Base-by-base conservation (phyloP, 108 stramenopile species). In the Schizochytrium sp. region DNA sequence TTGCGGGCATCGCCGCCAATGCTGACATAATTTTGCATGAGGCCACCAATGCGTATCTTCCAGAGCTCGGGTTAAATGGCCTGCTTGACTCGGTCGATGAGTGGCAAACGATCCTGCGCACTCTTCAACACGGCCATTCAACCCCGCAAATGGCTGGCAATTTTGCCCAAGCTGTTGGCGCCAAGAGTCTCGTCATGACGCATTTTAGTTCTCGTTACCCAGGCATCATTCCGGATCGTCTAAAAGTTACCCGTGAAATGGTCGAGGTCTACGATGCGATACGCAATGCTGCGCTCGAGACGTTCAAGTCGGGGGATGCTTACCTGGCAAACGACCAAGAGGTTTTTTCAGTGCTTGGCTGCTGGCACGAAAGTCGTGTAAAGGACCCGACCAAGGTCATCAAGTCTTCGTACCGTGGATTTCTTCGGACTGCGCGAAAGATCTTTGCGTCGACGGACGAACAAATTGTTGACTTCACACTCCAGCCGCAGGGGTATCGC, bases 131-230 rank as follows among this genome's bases (percentile, higher is more conserved):
- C 58, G 93, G 93, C 14, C 93, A 93, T 89, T 92, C 92, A 53
- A 93, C 93, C 0, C 93, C 93, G 0, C 51, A 91, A 29, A 92
- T 93, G 91, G 93, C 93, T 3, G 92, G 88, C 18, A 28, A 23
- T 29, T 93, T 93, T 60, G 92, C 92, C 14, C 43, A 90, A 57
- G 41, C 51, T 41, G 88, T 91, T 47, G 72, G 87, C 21, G 92
- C 92, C 43, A 90, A 91, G 60, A 57, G 45, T 58, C 60, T 93
- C 23, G 58, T 93, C 28, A 51, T 93, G 29, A 92, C 91, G 71
- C 93, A 93, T 60, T 93, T 93, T 57, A 90, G 89, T 47, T 72
- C 92, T 41, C 91, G 93, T 4, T 93, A 91, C 48, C 10, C 41
- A 16, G 63, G 63, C 63, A 69, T 69, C 4, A 18, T 69, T 6